These are phyloP conservation scores for Tetrapyrgos nigripes DNA, from an alignment of 1,284 basidiomycete genomes.

Conservation along the genomic window DNA sequence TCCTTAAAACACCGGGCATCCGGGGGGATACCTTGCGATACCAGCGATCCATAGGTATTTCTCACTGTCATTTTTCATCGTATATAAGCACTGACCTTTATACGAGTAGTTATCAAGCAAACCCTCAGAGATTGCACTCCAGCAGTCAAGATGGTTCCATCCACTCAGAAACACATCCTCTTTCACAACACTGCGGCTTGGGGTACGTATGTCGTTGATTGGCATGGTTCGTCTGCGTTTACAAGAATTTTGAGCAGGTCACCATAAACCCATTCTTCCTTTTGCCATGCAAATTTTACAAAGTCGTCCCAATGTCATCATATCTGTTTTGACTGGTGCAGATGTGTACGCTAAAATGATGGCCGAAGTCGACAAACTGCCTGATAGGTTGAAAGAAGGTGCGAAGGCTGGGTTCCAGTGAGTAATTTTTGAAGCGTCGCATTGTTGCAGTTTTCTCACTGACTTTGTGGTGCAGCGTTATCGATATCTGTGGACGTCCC, in stretches of 20 bases:
- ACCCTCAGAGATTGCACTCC: too few species aligned
- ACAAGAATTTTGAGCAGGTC: too few species aligned
- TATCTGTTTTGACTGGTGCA: background rate
- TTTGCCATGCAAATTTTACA: too few species aligned
- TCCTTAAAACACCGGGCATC: too few species aligned
- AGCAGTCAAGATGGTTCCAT: too few species aligned
- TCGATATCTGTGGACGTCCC: conserved; percentile 2
- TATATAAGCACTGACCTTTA: too few species aligned
- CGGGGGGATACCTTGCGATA: too few species aligned
- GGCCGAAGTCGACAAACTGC: conserved; percentile 1
- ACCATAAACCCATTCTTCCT: too few species aligned
- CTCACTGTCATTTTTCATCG: too few species aligned
- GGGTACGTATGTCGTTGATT: background rate
- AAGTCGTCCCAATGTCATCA: too few species aligned
- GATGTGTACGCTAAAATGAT: conserved; percentile 4
- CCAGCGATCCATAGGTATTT: too few species aligned
- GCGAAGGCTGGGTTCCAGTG: conserved; percentile 5
- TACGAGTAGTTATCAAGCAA: too few species aligned
- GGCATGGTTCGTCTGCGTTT: background rate
- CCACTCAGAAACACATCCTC: background rate
- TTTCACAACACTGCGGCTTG: background rate
- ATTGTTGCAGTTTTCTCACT: background rate
- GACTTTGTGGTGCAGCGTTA: background rate
- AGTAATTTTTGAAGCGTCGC: background rate
- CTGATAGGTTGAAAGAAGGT: background rate